phyloP scores from a whole-genome alignment of 805 yeast genomes.

The Starmerella stellata region DNA sequence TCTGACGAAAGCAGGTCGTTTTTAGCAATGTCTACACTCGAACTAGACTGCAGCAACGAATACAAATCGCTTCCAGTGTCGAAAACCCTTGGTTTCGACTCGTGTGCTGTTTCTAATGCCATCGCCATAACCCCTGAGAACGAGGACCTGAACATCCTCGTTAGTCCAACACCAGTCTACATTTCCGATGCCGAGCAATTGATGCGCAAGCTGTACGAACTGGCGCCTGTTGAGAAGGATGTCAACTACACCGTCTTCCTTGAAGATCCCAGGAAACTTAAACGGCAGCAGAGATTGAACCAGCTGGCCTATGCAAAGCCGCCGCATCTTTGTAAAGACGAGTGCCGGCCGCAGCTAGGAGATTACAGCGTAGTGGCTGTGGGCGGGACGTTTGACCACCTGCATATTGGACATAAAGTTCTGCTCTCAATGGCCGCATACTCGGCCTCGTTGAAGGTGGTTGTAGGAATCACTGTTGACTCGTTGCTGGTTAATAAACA shows the following conservation, averaged over 20 bases:
- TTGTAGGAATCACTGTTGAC: constrained; percentile 72
- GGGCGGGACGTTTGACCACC: constrained; percentile 94
- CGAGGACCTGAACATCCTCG: constrained; percentile 12
- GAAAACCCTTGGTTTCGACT: constrained; percentile 1
- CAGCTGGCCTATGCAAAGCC: too few species aligned
- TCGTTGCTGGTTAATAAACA: constrained; percentile 58
- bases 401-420: constrained; percentile 90
- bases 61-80: not conserved
- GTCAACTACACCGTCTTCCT: constrained; percentile 7
- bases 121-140: not conserved
- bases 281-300: not conserved
- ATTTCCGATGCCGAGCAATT: constrained; percentile 4
- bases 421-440: constrained; percentile 56
- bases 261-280: not conserved
- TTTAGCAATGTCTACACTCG: too few species aligned
- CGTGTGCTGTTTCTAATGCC: constrained; percentile 1
- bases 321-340: not conserved
- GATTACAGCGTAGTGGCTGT: constrained; percentile 28
- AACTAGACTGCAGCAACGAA: not conserved
- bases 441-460: constrained; percentile 35
- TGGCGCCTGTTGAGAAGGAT: constrained; percentile 7
- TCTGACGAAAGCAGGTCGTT: not conserved
- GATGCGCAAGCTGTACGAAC: constrained; percentile 5
- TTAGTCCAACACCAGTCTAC: constrained; percentile 5
- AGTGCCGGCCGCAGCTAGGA: not conserved